Evolutionary conservation across 192 early-diverging fungal genomes (phyloP).

Genomic region (Gryganskiella cystojenkinii): DNA sequence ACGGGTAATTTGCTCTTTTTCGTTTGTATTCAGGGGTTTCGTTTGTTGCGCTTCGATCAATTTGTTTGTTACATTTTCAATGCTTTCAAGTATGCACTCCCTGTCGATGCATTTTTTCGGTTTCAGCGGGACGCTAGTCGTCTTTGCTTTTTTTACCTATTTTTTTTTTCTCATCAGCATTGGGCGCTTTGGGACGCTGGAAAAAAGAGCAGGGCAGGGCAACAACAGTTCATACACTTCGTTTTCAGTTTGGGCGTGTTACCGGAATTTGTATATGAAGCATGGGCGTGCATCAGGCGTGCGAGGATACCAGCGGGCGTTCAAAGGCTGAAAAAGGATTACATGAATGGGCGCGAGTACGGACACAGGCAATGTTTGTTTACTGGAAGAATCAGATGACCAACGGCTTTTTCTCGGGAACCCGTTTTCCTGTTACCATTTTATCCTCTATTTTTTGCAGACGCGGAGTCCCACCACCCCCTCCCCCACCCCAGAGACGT

Average conservation of each 20-base stretch:
- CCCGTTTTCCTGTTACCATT: conserved; percentile 28
- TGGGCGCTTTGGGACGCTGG: no score
- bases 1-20: conserved; percentile 34
- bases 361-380: not conserved
- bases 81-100: no score
- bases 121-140: not conserved
- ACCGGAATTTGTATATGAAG: not conserved
- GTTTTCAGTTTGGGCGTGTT: no score
- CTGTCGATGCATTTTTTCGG: not conserved
- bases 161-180: not conserved
- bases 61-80: not conserved
- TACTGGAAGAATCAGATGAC: conserved; percentile 39
- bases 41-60: not conserved
- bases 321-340: conserved; percentile 4
- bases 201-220: no score
- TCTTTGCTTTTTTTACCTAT: not conserved
- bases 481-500: conserved; percentile 54
- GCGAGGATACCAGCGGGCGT: no score
- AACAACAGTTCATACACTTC: no score
- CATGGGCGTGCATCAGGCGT: conserved; percentile 2
- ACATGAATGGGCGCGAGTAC: not conserved
- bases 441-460: conserved; percentile 18
- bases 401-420: conserved; percentile 53
- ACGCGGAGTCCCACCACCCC: conserved; percentile 51
- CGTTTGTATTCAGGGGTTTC: not conserved